Evolutionary conservation across 371 early-diverging fungal species (phyloP), one percentile per base, ranked within the genome.

Genomic region (Syncephalastrum racemosum): DNA sequence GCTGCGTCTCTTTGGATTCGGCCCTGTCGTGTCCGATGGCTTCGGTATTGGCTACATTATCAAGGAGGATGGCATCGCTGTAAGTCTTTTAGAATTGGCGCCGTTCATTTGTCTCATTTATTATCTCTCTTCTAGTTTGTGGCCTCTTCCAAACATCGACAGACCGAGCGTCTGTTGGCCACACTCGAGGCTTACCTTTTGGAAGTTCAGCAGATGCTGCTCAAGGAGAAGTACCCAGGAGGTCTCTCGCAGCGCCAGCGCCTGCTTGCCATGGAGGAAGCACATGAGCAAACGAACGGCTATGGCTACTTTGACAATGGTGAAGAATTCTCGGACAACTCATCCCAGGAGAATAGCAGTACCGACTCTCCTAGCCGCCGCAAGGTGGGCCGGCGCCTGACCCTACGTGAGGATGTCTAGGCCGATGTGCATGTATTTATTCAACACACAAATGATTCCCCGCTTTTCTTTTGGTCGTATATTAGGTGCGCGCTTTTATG

Each of bases 11-110:
- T 95, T 93, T 69, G 95, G 95, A 4, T 95, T 93, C 88, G 95
- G 95, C 20, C 90, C 93, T 58, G 91, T 90, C 43, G 93, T 94
- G 1, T 82, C 90, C n/a, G 88, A 93, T 69, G 95, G 95, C 5
- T 95, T 88, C 71, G 94, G 93, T 51, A 73, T 90, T 59, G 94
- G 95, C 13, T 95, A 95, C 75, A 90, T 91, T 79, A 88, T 94
- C 63, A 91, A 91, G 60, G 81, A 88, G 54, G 82, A 85, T 49
- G 75, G 79, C 6, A 75, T 81, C 47, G 70, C 81, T 0, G 80
- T 79, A 70, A 79, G 73, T 71, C 22, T 40, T 41, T 41, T 41
- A 8, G 8, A 8, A 41, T 12, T 41, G 41, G 41, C 8, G 8
- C 8, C 44, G 15, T 16, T 2, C 44, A 43, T 15, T 43, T 16